Conservation (phyloP, 2,329 filamentous ascomycete genomes). For the Colletotrichum endophyticum region DNA sequence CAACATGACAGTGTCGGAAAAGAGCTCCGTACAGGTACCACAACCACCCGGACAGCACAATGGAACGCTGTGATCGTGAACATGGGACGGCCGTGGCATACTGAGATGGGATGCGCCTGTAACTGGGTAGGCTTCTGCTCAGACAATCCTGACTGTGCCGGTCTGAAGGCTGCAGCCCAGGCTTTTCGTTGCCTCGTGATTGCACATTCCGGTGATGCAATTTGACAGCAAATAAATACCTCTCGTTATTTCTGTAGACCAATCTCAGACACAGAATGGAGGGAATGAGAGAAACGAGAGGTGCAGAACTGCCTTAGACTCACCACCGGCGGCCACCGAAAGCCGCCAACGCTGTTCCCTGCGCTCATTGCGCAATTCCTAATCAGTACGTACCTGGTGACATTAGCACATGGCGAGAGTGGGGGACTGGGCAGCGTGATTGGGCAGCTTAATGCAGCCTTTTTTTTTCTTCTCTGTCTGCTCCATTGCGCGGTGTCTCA, state of each 20-base stretch:
- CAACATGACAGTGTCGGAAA: background rate
- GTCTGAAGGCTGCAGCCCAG: background rate
- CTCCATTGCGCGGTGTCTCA: background rate
- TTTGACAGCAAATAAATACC: constrained; percentile 2
- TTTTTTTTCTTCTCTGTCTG: background rate
- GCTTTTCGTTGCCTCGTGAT: background rate
- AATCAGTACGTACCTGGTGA: background rate
- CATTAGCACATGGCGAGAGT: constrained; percentile 12
- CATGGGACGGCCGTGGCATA: background rate
- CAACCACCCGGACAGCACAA: background rate
- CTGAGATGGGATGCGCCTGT: background rate
- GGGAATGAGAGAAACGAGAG: background rate
- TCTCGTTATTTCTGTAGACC: background rate
- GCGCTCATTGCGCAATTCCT: constrained; percentile 19
- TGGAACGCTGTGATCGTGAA: background rate
- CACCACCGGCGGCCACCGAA: background rate
- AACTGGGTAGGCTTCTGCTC: background rate
- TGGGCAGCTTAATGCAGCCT: constrained; percentile 5
- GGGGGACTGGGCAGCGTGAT: constrained; percentile 7
- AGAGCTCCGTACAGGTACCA: background rate
- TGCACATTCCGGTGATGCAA: background rate
- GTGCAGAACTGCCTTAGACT: background rate
- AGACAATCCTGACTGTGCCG: background rate
- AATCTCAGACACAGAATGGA: background rate
- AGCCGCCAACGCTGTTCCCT: background rate